Percentiles rank a stretch among this genome's conserved stretches.
These are phyloP conservation scores for Phyllosticta capitalensis DNA, from an alignment of 2,329 filamentous ascomycete genomes.

Conservation along the genomic window DNA sequence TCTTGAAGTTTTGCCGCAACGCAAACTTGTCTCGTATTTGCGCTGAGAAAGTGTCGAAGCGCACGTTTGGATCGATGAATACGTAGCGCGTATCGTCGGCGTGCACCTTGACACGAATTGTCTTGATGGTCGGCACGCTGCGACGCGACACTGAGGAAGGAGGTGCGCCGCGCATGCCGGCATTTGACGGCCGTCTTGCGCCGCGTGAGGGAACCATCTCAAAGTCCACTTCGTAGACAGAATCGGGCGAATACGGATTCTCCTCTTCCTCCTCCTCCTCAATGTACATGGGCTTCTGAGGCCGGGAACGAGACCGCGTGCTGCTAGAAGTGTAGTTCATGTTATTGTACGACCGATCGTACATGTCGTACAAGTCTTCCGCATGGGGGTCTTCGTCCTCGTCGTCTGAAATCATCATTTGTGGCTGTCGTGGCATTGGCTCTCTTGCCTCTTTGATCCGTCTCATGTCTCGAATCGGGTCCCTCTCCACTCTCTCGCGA, in stretches of 20 bases:
- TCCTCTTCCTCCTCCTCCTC: slow-evolving; percentile 60
- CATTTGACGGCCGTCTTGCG: slow-evolving; percentile 20
- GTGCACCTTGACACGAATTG: slow-evolving; percentile 86
- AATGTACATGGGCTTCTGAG: slow-evolving; percentile 51
- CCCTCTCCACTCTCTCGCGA: slow-evolving; percentile 13
- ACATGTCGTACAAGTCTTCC: slow-evolving; percentile 55
- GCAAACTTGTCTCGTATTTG: slow-evolving; percentile 82
- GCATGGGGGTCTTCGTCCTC: slow-evolving; percentile 54
- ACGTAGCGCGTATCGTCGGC: slow-evolving; percentile 81
- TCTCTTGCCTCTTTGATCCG: slow-evolving; percentile 13
- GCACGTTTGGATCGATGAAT: slow-evolving; percentile 64
- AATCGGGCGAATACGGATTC: slow-evolving; percentile 60
- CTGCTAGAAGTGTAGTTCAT: slow-evolving; percentile 18
- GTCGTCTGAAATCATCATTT: slow-evolving; percentile 26
- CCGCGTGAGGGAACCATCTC: slow-evolving; percentile 55
- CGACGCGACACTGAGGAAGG: slow-evolving; percentile 2
- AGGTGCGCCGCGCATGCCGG: background rate
- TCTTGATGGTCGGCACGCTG: slow-evolving; percentile 48
- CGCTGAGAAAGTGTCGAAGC: slow-evolving; percentile 68
- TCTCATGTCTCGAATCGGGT: slow-evolving; percentile 3
- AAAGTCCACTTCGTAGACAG: slow-evolving; percentile 64
- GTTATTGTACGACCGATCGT: slow-evolving; percentile 35
- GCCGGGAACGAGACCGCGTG: slow-evolving; percentile 23
- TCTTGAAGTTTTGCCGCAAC: slow-evolving; percentile 68
- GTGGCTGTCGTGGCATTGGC: background rate